Base-by-base conservation (phyloP, 257 asterid species). In the Solanum medicagineum region DNA sequence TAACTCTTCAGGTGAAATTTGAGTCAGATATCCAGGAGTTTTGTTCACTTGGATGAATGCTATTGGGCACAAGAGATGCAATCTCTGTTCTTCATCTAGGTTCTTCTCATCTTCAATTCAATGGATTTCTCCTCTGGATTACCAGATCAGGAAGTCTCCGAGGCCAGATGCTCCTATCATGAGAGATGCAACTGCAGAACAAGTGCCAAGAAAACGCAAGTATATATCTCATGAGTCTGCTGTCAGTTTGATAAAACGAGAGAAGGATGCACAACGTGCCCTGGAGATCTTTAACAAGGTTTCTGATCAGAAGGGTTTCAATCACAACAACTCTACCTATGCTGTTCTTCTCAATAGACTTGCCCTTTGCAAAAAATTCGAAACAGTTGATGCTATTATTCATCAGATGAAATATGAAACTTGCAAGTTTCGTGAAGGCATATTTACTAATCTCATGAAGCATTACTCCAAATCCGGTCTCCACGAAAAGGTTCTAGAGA, bases 391-490 rank as follows among this genome's bases (percentile, higher is more conserved):
- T 82, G 91, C 85, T 73, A 92, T 95, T 85, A 93, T 96, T 89
- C 94, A 90, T 85, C 97, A 86, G 86, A 96, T 96, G 99, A 89
- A 91, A 74, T 92, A 93, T 5, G 99, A 95, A 91, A 93, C 98
- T 66, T 96, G 99, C 92, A 91, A 88, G 87, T 96, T 96, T 88
- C 89, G 92, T 54, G 98, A 96, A 86, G 97, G 98, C 80, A 56
- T 96, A 86, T 96, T 95, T 86, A 85, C 95, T 19, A 92, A 93
- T 89, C 98, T 96, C 85, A 96, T 96, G 99, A 94, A 92, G 91
- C 97, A 91, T 90, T 95, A 91, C 90, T 90, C 98, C 0, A 95
- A 85, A 87, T 90, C 91, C 9, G 89, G 90, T 80, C 87, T 91
- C 91, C 95, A 93, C 11, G 95, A 94, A 68, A 93, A 88, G 89